Evolutionary conservation across 176 grass and related monocot species (phyloP).

Genomic region (Triticum aestivum): IWGSC_CS_RefSeq_v2.1 NC_057798.1:417421135-417421634

Average conservation of each 20-base stretch:
- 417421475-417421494: background rate
- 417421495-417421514: background rate
- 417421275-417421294: slow-evolving; percentile 33
- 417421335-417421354: slow-evolving; percentile 27
- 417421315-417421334: slow-evolving; percentile 43
- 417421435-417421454: slow-evolving; percentile 40
- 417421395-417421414: slow-evolving; percentile 48
- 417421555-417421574: slow-evolving; percentile 18
- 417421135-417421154: slow-evolving; percentile 39
- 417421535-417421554: background rate
- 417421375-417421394: slow-evolving; percentile 50
- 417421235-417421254: slow-evolving; percentile 48
- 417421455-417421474: slow-evolving; percentile 37
- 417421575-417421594: slow-evolving; percentile 7
- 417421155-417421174: slow-evolving; percentile 77
- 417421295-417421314: slow-evolving; percentile 47
- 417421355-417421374: slow-evolving; percentile 47
- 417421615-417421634: background rate
- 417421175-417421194: slow-evolving; percentile 39
- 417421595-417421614: background rate
- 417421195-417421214: slow-evolving; percentile 55
- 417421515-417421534: slow-evolving; percentile 45
- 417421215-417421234: slow-evolving; percentile 35
- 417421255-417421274: slow-evolving; percentile 19
- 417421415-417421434: slow-evolving; percentile 19